phyloP scores from a whole-genome alignment of 2,329 filamentous ascomycete species.

The Fusarium udum region DNA sequence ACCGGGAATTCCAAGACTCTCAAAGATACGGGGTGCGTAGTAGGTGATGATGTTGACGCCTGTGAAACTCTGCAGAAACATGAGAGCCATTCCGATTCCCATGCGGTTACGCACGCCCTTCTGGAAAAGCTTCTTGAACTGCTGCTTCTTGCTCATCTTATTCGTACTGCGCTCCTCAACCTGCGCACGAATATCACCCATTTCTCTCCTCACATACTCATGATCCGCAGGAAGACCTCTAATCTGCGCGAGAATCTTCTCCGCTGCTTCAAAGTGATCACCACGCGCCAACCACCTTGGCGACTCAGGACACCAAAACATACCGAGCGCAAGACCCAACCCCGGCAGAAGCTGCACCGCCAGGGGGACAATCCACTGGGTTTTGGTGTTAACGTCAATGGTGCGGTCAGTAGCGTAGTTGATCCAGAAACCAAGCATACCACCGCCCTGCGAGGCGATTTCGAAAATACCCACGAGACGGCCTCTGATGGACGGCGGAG shows the following conservation, averaged over 20 bases:
- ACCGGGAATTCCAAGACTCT: conserved; percentile 49
- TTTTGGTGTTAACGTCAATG: conserved; percentile 45
- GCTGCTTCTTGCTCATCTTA: conserved; percentile 42
- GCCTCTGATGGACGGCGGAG: conserved; percentile 61
- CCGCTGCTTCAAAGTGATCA: conserved; percentile 63
- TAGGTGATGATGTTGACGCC: conserved; percentile 70
- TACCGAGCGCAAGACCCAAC: conserved; percentile 61
- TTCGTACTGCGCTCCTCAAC: conserved; percentile 58
- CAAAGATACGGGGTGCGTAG: conserved; percentile 55
- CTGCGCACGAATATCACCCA: conserved; percentile 65
- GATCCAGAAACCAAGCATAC: conserved; percentile 54
- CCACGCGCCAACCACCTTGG: conserved; percentile 68
- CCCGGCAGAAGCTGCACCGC: conserved; percentile 66
- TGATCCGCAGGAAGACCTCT: conserved; percentile 49
- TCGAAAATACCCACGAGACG: conserved; percentile 64
- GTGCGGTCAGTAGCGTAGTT: conserved; percentile 44
- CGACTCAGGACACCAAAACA: conserved; percentile 68
- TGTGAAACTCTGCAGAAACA: conserved; percentile 49
- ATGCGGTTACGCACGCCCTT: conserved; percentile 47
- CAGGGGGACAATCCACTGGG: conserved; percentile 64
- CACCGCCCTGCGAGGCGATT: conserved; percentile 45
- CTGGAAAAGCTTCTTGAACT: conserved; percentile 49
- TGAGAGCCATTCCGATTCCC: conserved; percentile 63
- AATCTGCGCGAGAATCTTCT: conserved; percentile 46
- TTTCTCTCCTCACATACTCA: conserved; percentile 56